These are phyloP conservation scores for Hyaloperonospora brassicae DNA, from an alignment of 352 stramenopile species.

Conservation along the genomic window DNA sequence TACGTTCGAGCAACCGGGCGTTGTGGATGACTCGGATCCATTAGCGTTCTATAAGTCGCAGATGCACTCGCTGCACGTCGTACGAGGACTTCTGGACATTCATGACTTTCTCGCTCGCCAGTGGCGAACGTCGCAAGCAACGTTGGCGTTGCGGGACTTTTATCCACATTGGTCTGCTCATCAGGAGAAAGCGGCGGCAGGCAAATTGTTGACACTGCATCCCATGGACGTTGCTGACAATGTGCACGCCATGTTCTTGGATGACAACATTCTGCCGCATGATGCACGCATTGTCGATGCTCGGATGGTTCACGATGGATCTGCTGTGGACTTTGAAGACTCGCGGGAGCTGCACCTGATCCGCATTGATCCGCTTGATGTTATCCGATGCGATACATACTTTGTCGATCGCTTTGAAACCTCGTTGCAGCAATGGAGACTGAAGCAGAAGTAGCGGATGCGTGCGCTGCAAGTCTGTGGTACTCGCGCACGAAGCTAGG, in stretches of 20 bases:
- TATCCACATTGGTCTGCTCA: constrained; percentile 69
- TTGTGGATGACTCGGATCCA: constrained; percentile 16
- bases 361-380: constrained; percentile 59
- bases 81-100: constrained; percentile 39
- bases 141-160: constrained; percentile 66
- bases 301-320: constrained; percentile 23
- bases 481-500: too few relatives aligned
- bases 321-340: constrained; percentile 26
- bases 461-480: too few relatives aligned
- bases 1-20: constrained; percentile 54
- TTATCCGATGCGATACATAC: constrained; percentile 40
- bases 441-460: constrained; percentile 1
- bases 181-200: constrained; percentile 35
- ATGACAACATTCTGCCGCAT: constrained; percentile 65
- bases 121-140: constrained; percentile 45
- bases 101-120: constrained; percentile 39
- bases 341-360: constrained; percentile 45
- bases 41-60: constrained; percentile 33
- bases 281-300: constrained; percentile 72
- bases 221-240: constrained; percentile 13
- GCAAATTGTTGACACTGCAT: constrained; percentile 55
- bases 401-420: constrained; percentile 44
- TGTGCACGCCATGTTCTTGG: constrained; percentile 63
- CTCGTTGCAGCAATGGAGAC: constrained; percentile 25
- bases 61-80: constrained; percentile 12